A percentile compares a stretch with the other conserved stretches of the same genome.
Conservation (phyloP, 805 yeast species). For the Isabelozyma gotoi region DNA sequence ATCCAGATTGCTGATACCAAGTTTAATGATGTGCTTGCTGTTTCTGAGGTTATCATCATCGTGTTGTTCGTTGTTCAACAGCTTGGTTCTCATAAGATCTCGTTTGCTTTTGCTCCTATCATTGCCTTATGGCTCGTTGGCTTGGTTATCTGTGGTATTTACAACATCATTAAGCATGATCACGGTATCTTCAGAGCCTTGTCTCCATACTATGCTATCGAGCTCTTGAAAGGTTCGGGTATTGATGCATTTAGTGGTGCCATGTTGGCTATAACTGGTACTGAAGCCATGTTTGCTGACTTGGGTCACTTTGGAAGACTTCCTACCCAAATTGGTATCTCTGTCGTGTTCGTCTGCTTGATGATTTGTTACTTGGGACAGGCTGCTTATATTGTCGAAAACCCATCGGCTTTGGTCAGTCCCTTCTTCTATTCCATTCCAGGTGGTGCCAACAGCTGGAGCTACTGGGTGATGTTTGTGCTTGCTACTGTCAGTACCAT, state of each 20-base stretch:
- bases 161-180: slow-evolving; percentile 39
- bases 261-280: slow-evolving; percentile 57
- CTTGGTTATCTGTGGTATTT: slow-evolving; percentile 45
- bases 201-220: slow-evolving; percentile 52
- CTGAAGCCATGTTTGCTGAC: slow-evolving; percentile 67
- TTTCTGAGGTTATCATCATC: slow-evolving; percentile 49
- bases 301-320: slow-evolving; percentile 54
- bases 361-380: slow-evolving; percentile 59
- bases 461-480: slow-evolving; percentile 52
- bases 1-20: slow-evolving; percentile 52
- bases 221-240: slow-evolving; percentile 38
- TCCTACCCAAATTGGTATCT: slow-evolving; percentile 49
- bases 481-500: slow-evolving; percentile 55
- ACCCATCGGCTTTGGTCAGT: slow-evolving; percentile 40
- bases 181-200: slow-evolving; percentile 48
- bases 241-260: slow-evolving; percentile 49
- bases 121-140: slow-evolving; percentile 51
- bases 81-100: slow-evolving; percentile 50
- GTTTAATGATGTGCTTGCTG: slow-evolving; percentile 44
- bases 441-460: slow-evolving; percentile 42
- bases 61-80: slow-evolving; percentile 47
- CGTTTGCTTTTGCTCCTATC: slow-evolving; percentile 54
- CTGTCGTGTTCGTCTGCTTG: slow-evolving; percentile 50
- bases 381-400: slow-evolving; percentile 45
- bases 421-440: slow-evolving; percentile 53